Base-by-base conservation (phyloP, 768 basidiomycete species). In the Boletus huronensis region DNA sequence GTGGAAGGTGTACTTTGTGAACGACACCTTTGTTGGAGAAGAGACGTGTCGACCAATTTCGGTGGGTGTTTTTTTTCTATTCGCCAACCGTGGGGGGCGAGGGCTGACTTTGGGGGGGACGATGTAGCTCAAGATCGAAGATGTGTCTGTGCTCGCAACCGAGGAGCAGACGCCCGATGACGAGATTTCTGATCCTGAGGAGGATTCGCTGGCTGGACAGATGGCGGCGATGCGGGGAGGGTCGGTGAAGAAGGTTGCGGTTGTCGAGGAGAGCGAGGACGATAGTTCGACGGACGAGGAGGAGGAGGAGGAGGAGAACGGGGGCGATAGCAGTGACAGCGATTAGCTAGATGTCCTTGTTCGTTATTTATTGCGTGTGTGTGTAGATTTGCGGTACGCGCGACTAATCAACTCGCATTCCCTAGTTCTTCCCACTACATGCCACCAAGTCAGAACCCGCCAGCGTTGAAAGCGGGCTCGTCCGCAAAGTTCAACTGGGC, bases 161-260 rank as follows among this genome's bases (percentile, higher is more conserved):
- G 84, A 85, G 6, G 87, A 87, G 38, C 75, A 80, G 52, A 80
- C 73, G 28, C 75, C 74, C 21, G 95, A 96, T 34, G 94, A 98
- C 65, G 95, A 97, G 55, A 99, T 98, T 59, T 97, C 94, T 0
- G 97, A 98, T 46, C 97, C 97, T 0, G 97, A 98, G 29, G 97
- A 98, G 71, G 97, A 98, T 70, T 82, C 88, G 25, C 75, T 98
- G 48, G 97, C 94, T 5, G 97, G 97, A 8, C 97, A 99, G 77
- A 96, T 98, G 92, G 94, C 95, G 6, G 84, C 85, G 41, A 93
- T 99, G 92, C 84, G 90, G 41, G 95, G 95, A 5, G 89, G 86
- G 3, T 61, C 81, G 19, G 92, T 96, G 55, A 97, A 93, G 80
- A 87, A 83, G 65, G 71, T 64, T 21, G 53, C 55, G 26, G 71